Conservation (phyloP, 1,284 basidiomycete genomes). For the Cystobasidium sp. region DNA sequence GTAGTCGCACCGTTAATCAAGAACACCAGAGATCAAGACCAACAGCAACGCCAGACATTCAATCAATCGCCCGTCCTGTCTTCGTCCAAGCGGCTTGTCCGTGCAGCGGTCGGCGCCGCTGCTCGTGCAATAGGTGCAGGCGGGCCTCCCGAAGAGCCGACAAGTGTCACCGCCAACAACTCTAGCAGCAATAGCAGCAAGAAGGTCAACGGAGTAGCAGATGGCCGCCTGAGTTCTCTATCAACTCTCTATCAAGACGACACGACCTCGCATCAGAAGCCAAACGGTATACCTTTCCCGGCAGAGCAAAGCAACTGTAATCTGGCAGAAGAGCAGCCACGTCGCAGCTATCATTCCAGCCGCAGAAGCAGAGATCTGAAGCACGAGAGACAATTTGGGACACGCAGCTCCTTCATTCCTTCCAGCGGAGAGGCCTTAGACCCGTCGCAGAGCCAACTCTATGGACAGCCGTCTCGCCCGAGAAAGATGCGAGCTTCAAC, state of each 20-base stretch:
- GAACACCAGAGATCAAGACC: too few species aligned
- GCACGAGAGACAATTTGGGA: not conserved
- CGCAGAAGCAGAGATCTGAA: conserved; percentile 11
- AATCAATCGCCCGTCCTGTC: conserved; percentile 15
- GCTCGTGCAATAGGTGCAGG: not conserved
- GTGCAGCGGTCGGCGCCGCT: not conserved
- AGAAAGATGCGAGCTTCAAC: conserved; percentile 8
- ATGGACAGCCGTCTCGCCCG: conserved; percentile 3
- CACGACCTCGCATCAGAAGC: not conserved
- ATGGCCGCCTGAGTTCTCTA: not conserved
- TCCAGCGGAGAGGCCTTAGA: not conserved
- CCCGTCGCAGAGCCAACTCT: not conserved
- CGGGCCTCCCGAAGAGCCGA: not conserved
- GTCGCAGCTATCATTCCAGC: not conserved
- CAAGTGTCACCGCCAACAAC: not conserved
- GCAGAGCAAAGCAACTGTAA: not conserved
- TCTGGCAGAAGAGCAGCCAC: not conserved
- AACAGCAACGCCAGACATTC: not conserved
- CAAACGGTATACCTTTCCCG: not conserved
- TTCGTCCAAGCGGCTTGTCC: conserved; percentile 4
- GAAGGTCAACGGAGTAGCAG: not conserved
- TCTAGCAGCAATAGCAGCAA: not conserved
- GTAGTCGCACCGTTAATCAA: too few species aligned
- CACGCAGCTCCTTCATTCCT: not conserved
- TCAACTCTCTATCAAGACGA: not conserved